Evolutionary conservation across 768 basidiomycete species (phyloP).

Genomic region (Kwoniella europaea): DNA sequence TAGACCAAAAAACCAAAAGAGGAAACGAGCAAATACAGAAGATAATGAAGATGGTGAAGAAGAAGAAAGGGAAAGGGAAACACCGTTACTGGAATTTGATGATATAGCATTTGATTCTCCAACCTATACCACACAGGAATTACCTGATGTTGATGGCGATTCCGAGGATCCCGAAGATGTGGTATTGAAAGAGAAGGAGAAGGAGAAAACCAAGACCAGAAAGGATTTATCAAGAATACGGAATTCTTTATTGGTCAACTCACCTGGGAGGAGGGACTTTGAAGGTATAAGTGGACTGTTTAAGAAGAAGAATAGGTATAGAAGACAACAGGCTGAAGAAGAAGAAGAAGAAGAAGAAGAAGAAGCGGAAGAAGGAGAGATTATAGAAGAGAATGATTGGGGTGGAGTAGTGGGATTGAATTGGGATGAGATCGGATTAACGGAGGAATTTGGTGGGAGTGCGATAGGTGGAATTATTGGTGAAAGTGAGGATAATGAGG

Average conservation of each 20-base stretch:
- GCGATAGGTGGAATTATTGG: background rate
- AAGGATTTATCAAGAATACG: constrained; percentile 1
- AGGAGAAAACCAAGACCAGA: background rate
- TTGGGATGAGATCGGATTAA: background rate
- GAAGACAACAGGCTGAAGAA: background rate
- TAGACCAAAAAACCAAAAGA: background rate
- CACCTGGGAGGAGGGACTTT: background rate
- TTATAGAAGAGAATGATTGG: background rate
- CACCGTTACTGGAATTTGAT: background rate
- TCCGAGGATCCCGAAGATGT: too few relatives aligned
- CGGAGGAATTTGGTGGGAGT: background rate
- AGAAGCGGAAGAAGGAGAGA: background rate
- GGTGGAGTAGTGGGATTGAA: background rate
- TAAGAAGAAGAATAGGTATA: background rate
- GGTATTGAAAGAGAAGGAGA: background rate
- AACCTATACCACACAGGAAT: background rate
- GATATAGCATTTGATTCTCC: background rate
- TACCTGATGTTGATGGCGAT: background rate
- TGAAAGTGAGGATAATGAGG: background rate
- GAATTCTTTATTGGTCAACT: background rate
- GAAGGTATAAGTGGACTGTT: background rate
- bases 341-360: background rate
- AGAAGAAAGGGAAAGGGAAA: background rate
- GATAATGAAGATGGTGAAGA: background rate
- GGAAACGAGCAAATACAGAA: background rate